Base-by-base conservation (phyloP, 2,329 filamentous ascomycete genomes). In the Scytalidium sp. region DNA sequence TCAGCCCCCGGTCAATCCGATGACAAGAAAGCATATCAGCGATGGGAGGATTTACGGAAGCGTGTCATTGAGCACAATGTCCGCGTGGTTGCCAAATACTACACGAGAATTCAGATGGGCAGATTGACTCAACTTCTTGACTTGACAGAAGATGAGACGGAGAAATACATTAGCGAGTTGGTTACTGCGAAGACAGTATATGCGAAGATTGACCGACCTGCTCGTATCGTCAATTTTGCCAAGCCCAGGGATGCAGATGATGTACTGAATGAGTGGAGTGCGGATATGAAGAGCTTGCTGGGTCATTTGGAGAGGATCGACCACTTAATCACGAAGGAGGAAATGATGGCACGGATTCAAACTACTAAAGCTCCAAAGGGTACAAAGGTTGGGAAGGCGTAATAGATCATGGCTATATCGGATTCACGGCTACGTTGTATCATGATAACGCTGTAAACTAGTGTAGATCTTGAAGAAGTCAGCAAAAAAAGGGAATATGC, bases 61-160 rank as follows among this genome's bases (percentile, higher is more conserved):
- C 91, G 94, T 47, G 94, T 99, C 54, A 99, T 99, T 63, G 94
- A 99, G 76, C 94, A 99, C 75, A 99, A 99, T 60, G 93, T 99
- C 47, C 90, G 94, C 46, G 94, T 99, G 2, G 84, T 99, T 32
- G 94, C 94, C 62, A 96, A 96, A 73, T 99, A 99, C 79, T 99
- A 99, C 75, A 99, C 94, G 19, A 90, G 94, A 61, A 96, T 99
- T 66, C 87, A 90, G 68, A 94, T 97, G 80, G 84, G 85, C 57
- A 89, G 94, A 27, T 78, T 99, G 54, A 96, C 91, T 7, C 81
- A 94, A 69, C 82, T 99, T 23, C 83, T 99, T 50, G 94, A 99
- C 67, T 78, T 99, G 58, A 87, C 87, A 1, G 91, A 96, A 68
- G 90, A 96, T 52, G 94, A 99, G 77, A 97, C 94, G 9, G 94